phyloP scores from a whole-genome alignment of 257 asterid genomes.

The Solanum raphanifolium region DNA sequence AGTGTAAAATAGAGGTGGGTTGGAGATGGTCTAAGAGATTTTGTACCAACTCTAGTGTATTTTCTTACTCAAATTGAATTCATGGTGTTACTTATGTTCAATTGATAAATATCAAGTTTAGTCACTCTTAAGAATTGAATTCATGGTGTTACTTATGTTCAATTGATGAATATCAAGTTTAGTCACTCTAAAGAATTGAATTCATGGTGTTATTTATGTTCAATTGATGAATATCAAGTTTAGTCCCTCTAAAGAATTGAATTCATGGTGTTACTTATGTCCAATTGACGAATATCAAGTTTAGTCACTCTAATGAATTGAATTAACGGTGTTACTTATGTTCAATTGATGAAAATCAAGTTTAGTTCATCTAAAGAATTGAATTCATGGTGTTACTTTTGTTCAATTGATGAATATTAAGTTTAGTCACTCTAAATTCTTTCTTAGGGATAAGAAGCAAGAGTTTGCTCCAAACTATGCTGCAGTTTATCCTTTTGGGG shows the following conservation, averaged over 20 bases:
- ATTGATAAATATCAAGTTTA: not conserved
- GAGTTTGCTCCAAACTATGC: constrained; percentile 50
- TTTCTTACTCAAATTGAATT: not conserved
- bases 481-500: not conserved
- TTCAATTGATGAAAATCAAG: too few relatives aligned
- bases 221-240: too few relatives aligned
- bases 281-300: too few relatives aligned
- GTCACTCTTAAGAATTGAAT: not conserved
- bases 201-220: too few relatives aligned
- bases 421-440: not conserved
- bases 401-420: not conserved
- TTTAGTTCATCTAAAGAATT: not conserved
- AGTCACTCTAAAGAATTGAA: too few relatives aligned
- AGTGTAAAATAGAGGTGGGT: constrained; percentile 31
- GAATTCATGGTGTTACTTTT: too few relatives aligned
- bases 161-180: too few relatives aligned
- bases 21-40: not conserved
- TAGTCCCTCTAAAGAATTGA: too few relatives aligned
- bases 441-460: constrained; percentile 83
- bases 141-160: too few relatives aligned
- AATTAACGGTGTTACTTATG: too few relatives aligned
- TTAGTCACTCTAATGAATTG: not conserved
- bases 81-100: not conserved
- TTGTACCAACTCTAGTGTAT: not conserved
- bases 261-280: too few relatives aligned